These are phyloP conservation scores for Halophytophthora polymorphica DNA, from an alignment of 352 stramenopile species.

Conservation along the genomic window DNA sequence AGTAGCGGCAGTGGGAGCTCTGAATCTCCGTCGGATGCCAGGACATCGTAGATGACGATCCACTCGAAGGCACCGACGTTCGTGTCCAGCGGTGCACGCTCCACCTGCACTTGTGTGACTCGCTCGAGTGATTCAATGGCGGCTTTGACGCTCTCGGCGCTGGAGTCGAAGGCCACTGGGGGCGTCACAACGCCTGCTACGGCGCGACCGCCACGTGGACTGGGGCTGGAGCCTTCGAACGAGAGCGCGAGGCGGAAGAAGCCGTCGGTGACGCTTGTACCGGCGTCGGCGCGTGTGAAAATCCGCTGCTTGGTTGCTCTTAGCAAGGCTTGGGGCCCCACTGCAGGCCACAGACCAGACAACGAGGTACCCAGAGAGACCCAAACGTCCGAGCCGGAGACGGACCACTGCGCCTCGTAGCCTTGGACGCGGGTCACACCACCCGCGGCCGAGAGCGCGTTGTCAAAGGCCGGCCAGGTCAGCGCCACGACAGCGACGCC, in stretches of 20 bases:
- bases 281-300: conserved; percentile 45
- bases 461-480: conserved; percentile 44
- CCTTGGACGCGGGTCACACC: conserved; percentile 23
- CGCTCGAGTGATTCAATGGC: conserved; percentile 74
- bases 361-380: conserved; percentile 28
- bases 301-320: conserved; percentile 40
- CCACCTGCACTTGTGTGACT: conserved; percentile 55
- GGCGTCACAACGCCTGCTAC: conserved; percentile 33
- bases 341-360: conserved; percentile 21
- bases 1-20: conserved; percentile 39
- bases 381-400: conserved; percentile 44
- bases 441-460: conserved; percentile 13
- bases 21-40: conserved; percentile 3
- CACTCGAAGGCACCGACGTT: conserved; percentile 41
- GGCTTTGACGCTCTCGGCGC: conserved; percentile 48
- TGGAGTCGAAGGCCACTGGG: conserved; percentile 75
- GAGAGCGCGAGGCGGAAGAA: conserved; percentile 53
- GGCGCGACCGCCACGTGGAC: conserved; percentile 15
- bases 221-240: conserved; percentile 29
- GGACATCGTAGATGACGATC: conserved; percentile 51
- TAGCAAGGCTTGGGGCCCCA: conserved; percentile 23
- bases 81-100: conserved; percentile 21
- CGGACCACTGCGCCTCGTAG: conserved; percentile 57
- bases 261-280: conserved; percentile 41
- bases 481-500: conserved; percentile 34